These are phyloP conservation scores for Brachypodium distachyon DNA, from an alignment of 202 grass and related monocot species.

Conservation along the genomic window DNA sequence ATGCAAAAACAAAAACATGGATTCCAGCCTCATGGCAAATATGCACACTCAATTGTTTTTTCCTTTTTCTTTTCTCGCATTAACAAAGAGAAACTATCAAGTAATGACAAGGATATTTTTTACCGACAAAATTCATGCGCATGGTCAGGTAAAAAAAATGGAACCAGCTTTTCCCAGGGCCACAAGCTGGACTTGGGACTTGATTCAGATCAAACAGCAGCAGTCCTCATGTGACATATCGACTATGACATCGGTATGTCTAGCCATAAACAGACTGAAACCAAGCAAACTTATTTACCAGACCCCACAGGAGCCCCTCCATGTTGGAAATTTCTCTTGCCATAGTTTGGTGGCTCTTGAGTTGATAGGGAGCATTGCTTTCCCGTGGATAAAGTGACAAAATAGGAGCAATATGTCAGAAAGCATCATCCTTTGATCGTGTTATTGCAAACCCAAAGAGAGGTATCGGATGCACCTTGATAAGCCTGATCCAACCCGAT, in stretches of 20 bases:
- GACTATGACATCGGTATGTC: constrained; percentile 22
- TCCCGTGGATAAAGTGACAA: constrained; percentile 1
- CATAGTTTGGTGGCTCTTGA: constrained; percentile 1
- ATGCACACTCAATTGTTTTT: not conserved
- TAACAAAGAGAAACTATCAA: not conserved
- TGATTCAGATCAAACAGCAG: constrained; percentile 20
- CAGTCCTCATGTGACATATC: constrained; percentile 21
- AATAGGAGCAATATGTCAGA: constrained; percentile 18
- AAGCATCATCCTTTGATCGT: constrained; percentile 4
- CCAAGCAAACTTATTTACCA: constrained; percentile 23
- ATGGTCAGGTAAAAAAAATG: not conserved
- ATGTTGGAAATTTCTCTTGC: not conserved
- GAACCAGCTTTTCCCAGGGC: not conserved
- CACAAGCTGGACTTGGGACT: constrained; percentile 2
- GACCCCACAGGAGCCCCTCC: constrained; percentile 2
- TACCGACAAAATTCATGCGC: not conserved
- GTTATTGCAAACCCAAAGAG: not conserved
- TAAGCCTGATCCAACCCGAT: constrained; percentile 34
- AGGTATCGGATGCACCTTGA: constrained; percentile 39
- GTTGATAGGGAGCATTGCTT: constrained; percentile 9
- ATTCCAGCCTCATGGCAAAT: not conserved
- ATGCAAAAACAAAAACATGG: constrained; percentile 14
- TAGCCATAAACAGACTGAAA: constrained; percentile 14
- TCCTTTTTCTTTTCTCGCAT: not conserved
- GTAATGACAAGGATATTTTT: constrained; percentile 13